Base-by-base conservation (phyloP, 345 rosid genomes). In the Aquilaria yunnanensis region DNA sequence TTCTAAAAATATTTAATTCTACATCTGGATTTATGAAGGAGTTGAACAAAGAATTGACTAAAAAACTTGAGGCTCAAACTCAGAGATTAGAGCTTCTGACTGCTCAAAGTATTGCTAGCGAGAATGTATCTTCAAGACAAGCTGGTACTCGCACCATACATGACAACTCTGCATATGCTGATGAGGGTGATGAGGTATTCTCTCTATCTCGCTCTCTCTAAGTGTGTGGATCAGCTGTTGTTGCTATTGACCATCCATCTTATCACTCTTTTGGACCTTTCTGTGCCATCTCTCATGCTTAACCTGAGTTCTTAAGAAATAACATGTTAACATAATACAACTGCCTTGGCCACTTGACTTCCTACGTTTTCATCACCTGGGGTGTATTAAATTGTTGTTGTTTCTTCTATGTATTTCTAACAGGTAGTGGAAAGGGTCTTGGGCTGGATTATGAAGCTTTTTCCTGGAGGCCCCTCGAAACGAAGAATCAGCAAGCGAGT, bases 361-460 rank as follows among this genome's bases (percentile, higher is more conserved):
- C 43, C 7, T 7, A 37, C 43, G 7, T 37, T 7, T 37, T 37
- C 7, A 7, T 37, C 43, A 37, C 7, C 43, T 59, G 33, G 2
- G 47, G 47, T 53, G 12, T 43, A 43, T 55, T 49, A 23, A 29
- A 9, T 32, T 30, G 48, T 45, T 57, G n/a, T 51, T 63, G 5
- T 14, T 16, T 64, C 48, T 12, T 56, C 6, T 12, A 37, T 37
- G 43, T 37, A 37, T 37, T 37, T 37, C 43, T 9, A 37, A 37
- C 64, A 95, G 99, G 99, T 95, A 59, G 99, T 95, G 60, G 99
- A 95, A 75, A 87, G 97, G 78, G 98, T 95, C 32, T 75, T 95
- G 70, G 99, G 96, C 54, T 95, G 98, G 99, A 91, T 95, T 56
- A 91, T 95, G 96, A 91, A 87, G 78, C 86, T 91, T 64, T 95